Conservation (phyloP, 2,329 filamentous ascomycete species). For the Blumeriella jaapii region DNA sequence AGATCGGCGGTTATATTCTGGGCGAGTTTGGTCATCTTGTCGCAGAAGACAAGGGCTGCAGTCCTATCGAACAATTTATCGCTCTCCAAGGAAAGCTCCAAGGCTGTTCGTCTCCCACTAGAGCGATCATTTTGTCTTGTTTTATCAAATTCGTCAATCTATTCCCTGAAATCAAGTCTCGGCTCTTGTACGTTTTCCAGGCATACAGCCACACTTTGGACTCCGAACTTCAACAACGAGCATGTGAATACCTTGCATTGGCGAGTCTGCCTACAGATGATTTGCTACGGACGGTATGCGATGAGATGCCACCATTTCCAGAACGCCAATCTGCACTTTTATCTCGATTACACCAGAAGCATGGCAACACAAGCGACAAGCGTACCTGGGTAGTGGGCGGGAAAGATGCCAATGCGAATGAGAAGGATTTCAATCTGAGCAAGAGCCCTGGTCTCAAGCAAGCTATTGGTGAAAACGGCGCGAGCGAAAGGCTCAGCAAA, state of each 20-base stretch:
- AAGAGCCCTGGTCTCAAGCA: slow-evolving; percentile 77
- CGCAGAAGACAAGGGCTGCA: slow-evolving; percentile 82
- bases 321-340: slow-evolving; percentile 86
- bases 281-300: slow-evolving; percentile 82
- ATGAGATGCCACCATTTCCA: slow-evolving; percentile 98
- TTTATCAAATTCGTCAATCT: slow-evolving; percentile 98
- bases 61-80: slow-evolving; percentile 93
- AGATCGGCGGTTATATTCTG: slow-evolving; percentile 92
- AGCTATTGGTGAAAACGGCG: slow-evolving; percentile 57
- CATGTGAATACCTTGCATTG: slow-evolving; percentile 85
- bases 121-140: slow-evolving; percentile 87
- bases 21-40: slow-evolving; percentile 97
- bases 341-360: slow-evolving; percentile 88
- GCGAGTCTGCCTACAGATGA: slow-evolving; percentile 83
- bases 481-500: slow-evolving; percentile 35
- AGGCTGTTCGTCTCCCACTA: slow-evolving; percentile 76
- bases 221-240: slow-evolving; percentile 88
- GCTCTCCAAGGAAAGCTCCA: slow-evolving; percentile 84
- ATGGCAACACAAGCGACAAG: slow-evolving; percentile 84
- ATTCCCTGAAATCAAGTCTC: slow-evolving; percentile 96
- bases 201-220: slow-evolving; percentile 91
- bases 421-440: slow-evolving; percentile 66
- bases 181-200: slow-evolving; percentile 80
- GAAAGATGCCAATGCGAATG: slow-evolving; percentile 81
- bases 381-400: slow-evolving; percentile 96